These are phyloP conservation scores for Phytophthora cryptogea DNA, from an alignment of 352 stramenopile genomes.

Conservation along the genomic window DNA sequence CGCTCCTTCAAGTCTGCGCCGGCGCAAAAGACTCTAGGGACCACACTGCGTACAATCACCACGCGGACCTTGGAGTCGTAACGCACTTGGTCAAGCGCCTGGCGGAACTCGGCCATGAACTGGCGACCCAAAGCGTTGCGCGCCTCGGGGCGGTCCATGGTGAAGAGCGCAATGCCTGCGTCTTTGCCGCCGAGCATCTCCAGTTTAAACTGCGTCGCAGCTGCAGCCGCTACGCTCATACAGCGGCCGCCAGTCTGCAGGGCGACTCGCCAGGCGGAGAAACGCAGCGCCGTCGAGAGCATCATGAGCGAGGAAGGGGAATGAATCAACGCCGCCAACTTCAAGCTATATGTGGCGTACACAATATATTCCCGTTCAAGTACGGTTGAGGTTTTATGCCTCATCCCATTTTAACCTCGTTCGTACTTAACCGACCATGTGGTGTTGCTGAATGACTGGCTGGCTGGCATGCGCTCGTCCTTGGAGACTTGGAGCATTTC, in stretches of 20 bases:
- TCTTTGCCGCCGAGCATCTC: constrained; percentile 62
- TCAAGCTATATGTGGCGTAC: constrained; percentile 9
- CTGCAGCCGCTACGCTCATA: constrained; percentile 19
- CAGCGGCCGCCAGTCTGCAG: constrained; percentile 1
- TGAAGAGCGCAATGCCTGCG: constrained; percentile 73
- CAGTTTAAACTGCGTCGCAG: constrained; percentile 56
- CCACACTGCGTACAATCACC: constrained; percentile 76
- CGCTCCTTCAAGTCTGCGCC: constrained; percentile 92
- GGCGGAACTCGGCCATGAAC: constrained; percentile 82
- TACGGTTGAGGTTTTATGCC: not conserved
- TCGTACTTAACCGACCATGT: constrained; percentile 2
- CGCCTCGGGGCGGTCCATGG: constrained; percentile 71
- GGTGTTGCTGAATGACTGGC: constrained; percentile 18
- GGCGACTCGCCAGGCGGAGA: not conserved
- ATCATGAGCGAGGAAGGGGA: not conserved
- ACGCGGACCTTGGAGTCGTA: constrained; percentile 76
- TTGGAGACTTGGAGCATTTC: constrained; percentile 9
- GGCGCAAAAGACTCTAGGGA: constrained; percentile 89
- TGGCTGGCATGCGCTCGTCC: not conserved
- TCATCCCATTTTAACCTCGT: not conserved
- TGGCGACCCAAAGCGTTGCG: constrained; percentile 80
- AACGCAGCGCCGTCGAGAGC: constrained; percentile 6
- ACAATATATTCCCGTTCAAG: not conserved
- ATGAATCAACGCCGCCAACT: too few relatives aligned
- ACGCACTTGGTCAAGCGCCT: constrained; percentile 68